Evolutionary conservation across 2,329 filamentous ascomycete species (phyloP).

Genomic region (Dactylella cylindrospora): DNA sequence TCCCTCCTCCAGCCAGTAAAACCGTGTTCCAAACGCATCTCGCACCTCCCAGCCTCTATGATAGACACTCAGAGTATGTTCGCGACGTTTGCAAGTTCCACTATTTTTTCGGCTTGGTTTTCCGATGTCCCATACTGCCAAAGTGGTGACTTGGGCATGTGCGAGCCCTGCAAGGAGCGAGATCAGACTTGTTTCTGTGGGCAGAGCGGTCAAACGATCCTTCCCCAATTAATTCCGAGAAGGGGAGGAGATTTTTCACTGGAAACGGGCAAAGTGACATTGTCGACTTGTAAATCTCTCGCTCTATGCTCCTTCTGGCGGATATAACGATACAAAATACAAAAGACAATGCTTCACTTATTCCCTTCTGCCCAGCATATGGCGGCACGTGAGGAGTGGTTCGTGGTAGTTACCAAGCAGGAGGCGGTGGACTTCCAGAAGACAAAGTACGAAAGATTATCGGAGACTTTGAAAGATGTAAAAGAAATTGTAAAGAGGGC

Average conservation of each 20-base stretch:
- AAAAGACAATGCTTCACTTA: too few species aligned
- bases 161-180: constrained; percentile 5
- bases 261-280: too few species aligned
- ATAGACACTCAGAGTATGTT: constrained; percentile 17
- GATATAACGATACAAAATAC: not conserved
- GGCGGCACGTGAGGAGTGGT: constrained; percentile 4
- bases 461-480: constrained; percentile 4
- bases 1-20: too few species aligned
- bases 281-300: too few species aligned
- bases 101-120: constrained; percentile 10
- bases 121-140: constrained; percentile 8
- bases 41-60: constrained; percentile 7
- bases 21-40: too few species aligned
- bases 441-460: constrained; percentile 8
- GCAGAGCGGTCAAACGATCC: not conserved
- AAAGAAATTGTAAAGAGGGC: constrained; percentile 4
- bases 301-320: not conserved
- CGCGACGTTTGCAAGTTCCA: constrained; percentile 20
- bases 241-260: constrained; percentile 7
- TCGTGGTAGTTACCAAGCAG: not conserved
- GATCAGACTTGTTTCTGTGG: constrained; percentile 10
- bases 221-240: constrained; percentile 6
- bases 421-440: not conserved
- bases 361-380: too few species aligned
- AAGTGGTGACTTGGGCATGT: constrained; percentile 20